phyloP scores from a whole-genome alignment of 352 stramenopile species.

The Hyaloperonospora brassicae region DNA sequence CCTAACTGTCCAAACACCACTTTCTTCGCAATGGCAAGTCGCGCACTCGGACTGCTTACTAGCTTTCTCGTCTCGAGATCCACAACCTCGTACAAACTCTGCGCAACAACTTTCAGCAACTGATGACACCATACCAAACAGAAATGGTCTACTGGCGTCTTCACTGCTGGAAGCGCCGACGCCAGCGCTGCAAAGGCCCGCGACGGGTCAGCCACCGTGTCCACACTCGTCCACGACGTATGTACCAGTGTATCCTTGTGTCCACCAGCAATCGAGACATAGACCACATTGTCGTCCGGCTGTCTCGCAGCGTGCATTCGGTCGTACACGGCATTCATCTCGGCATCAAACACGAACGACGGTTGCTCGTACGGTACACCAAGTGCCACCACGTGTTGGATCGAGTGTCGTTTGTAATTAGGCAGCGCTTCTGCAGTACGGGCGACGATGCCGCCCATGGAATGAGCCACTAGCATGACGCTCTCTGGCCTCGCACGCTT shows the following conservation, averaged over 20 bases:
- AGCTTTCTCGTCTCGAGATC: conserved; percentile 41
- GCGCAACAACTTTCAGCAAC: conserved; percentile 52
- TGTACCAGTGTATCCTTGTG: conserved; percentile 79
- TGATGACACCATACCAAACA: conserved; percentile 84
- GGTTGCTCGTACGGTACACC: conserved; percentile 51
- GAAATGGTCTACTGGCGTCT: conserved; percentile 66
- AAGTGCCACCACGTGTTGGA: conserved; percentile 68
- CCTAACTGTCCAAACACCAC: conserved; percentile 30
- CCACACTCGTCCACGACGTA: conserved; percentile 27
- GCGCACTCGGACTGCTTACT: conserved; percentile 29
- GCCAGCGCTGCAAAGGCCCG: conserved; percentile 42
- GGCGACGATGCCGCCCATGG: conserved; percentile 76
- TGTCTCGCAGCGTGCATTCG: conserved; percentile 25
- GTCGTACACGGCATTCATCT: conserved; percentile 56
- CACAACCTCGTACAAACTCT: conserved; percentile 55
- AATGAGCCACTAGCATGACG: conserved; percentile 76
- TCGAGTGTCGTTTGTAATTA: conserved; percentile 68
- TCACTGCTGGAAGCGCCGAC: conserved; percentile 53
- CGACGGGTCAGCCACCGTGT: conserved; percentile 23
- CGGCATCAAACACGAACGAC: conserved; percentile 56
- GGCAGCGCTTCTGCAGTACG: conserved; percentile 54
- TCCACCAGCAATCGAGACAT: conserved; percentile 70
- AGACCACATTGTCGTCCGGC: conserved; percentile 29
- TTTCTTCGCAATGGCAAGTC: conserved; percentile 37
- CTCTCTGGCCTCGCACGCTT: conserved; percentile 33